Base-by-base conservation (phyloP, 1,139 yeast species). In the Debaryomyces fabryi region DNA sequence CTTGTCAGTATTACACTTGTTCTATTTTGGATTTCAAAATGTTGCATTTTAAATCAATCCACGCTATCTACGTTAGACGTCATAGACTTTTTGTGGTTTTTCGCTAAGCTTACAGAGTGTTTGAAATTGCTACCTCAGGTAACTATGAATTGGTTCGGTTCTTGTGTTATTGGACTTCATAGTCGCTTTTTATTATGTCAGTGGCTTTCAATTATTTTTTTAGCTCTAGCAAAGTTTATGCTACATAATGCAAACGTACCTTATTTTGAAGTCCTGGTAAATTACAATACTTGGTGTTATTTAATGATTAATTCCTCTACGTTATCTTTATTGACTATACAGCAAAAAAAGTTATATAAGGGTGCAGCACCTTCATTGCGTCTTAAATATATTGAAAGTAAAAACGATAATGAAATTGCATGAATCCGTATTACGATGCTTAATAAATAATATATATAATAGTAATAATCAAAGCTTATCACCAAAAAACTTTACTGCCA, bases 401-500 rank as follows among this genome's bases (percentile, higher is more conserved):
- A 42, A 18, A 37, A 30, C 37, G 23, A 33, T 10, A n/a, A 30
- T 39, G 42, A 29, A 9, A n/a, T n/a, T 23, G 45, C 35, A 43
- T 37, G 29, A 42, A 10, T 3, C 24, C 33, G n/a, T 16, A n/a
- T 8, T 30, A 15, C n/a, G n/a, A 36, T 36, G 36, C 40, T 34
- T 41, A 39, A 45, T 39, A 42, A 34, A 42, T 42, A 32, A 21
- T 46, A 30, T 13, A 33, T 16, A 20, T 20, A 44, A 30, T 32
- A 44, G 9, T 21, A 38, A 23, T 34, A 37, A 47, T 58, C 70
- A 88, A 52, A 88, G 67, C 65, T 82, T 83, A 24, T 83, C 86
- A 2, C 93, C 90, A 45, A 88, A 59, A 36, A 85, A 55, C 53
- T 78, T 80, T 34, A 92, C 78, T 20, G 88, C 92, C 53, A 86